Conservation (phyloP, 805 yeast genomes). For the Barnettozyma vustinii region DNA sequence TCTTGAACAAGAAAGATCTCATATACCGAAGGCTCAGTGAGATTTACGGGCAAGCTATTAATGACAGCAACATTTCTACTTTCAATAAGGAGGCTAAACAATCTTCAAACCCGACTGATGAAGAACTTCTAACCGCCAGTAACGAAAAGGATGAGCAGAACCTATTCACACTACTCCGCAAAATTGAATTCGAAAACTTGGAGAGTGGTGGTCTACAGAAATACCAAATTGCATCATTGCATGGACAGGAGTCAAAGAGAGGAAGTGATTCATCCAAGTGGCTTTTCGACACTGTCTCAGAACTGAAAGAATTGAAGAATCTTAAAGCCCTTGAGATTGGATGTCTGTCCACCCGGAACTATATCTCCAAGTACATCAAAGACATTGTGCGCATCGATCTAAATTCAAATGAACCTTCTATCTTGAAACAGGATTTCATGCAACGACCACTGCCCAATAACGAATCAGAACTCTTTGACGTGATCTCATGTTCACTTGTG, state of each 20-base stretch:
- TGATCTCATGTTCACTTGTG: constrained; percentile 81
- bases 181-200: constrained; percentile 56
- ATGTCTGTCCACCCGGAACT: constrained; percentile 61
- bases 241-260: constrained; percentile 70
- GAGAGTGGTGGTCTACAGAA: constrained; percentile 70
- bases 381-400: constrained; percentile 61
- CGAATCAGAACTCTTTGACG: constrained; percentile 45
- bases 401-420: constrained; percentile 70
- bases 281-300: constrained; percentile 66
- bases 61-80: constrained; percentile 20
- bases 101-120: constrained; percentile 12
- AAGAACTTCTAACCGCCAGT: constrained; percentile 13
- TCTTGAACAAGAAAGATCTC: constrained; percentile 49
- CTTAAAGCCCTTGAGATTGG: constrained; percentile 75
- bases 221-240: constrained; percentile 81
- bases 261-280: constrained; percentile 92
- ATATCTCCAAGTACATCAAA: constrained; percentile 40
- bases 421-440: constrained; percentile 81
- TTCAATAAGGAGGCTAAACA: constrained; percentile 9
- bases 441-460: constrained; percentile 52
- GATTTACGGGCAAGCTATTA: constrained; percentile 17
- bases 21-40: constrained; percentile 32
- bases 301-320: constrained; percentile 14
- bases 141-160: constrained; percentile 12
- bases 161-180: constrained; percentile 36